A percentile compares a stretch with the other conserved stretches of the same genome.
These are phyloP conservation scores for Knoxdaviesia proteae DNA, from an alignment of 2,329 filamentous ascomycete genomes.

Conservation along the genomic window DNA sequence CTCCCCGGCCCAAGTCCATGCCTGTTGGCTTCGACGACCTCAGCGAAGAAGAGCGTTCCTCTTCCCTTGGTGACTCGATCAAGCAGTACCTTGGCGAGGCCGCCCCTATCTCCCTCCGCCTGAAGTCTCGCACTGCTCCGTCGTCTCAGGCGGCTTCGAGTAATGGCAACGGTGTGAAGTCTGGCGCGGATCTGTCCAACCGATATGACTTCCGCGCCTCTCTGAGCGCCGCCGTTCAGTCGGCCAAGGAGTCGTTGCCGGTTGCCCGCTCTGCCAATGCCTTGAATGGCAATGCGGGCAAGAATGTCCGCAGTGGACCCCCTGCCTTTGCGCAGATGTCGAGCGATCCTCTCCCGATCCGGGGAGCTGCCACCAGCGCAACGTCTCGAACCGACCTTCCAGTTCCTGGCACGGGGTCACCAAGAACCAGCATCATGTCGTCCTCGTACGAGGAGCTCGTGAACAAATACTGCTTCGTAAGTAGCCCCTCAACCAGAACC, in stretches of 20 bases:
- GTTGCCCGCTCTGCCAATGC: constrained; percentile 8
- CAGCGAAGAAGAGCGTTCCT: constrained; percentile 20
- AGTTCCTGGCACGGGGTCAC: constrained; percentile 24
- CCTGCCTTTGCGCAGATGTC: not conserved
- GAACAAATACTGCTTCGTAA: constrained; percentile 99
- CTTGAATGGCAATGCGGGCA: constrained; percentile 4
- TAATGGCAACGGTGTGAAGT: not conserved
- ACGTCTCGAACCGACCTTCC: not conserved
- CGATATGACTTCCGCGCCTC: constrained; percentile 96
- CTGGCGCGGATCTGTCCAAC: constrained; percentile 49
- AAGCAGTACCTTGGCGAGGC: constrained; percentile 32
- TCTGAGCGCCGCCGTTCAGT: constrained; percentile 60
- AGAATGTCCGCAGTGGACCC: constrained; percentile 2
- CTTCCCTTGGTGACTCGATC: not conserved
- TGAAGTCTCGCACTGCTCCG: constrained; percentile 38
- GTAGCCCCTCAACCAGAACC: constrained; percentile 28
- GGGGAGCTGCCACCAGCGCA: not conserved
- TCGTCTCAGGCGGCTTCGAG: constrained; percentile 1
- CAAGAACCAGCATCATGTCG: constrained; percentile 45
- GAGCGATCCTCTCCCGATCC: no score
- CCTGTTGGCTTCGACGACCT: constrained; percentile 32
- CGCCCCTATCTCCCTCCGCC: constrained; percentile 35
- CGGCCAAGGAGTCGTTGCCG: constrained; percentile 30
- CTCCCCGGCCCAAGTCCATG: constrained; percentile 32
- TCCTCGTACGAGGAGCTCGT: constrained; percentile 91